A percentile compares a stretch with the other conserved stretches of the same genome.
These are phyloP conservation scores for Phytophthora pinifolia DNA, from an alignment of 352 stramenopile genomes.

Conservation along the genomic window DNA sequence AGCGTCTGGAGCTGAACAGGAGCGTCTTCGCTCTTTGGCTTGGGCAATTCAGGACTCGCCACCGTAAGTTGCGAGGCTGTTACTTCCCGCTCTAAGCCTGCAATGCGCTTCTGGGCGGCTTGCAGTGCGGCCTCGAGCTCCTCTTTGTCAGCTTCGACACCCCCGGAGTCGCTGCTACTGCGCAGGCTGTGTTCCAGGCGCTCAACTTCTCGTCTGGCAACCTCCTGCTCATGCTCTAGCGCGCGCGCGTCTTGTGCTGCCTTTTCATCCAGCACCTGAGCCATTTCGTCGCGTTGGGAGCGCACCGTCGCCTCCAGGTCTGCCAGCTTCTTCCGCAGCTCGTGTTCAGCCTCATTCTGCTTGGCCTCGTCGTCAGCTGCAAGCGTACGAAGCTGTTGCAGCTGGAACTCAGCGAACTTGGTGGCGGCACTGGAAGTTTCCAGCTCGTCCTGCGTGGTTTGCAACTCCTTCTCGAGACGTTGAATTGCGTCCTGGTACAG, in stretches of 20 bases:
- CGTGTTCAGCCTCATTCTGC: conserved; percentile 29
- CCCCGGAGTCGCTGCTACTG: conserved; percentile 14
- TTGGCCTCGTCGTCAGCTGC: conserved; percentile 51
- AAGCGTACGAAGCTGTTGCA: conserved; percentile 67
- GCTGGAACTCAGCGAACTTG: conserved; percentile 83
- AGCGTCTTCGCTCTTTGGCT: conserved; percentile 1
- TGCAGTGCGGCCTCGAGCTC: conserved; percentile 30
- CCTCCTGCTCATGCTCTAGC: conserved; percentile 29
- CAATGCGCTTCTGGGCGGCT: conserved; percentile 38
- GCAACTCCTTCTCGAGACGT: conserved; percentile 62
- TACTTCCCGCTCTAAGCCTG: conserved; percentile 44
- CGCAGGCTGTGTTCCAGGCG: conserved; percentile 27
- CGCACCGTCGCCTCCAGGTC: conserved; percentile 30
- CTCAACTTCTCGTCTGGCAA: conserved; percentile 28
- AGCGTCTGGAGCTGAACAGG: conserved; percentile 46
- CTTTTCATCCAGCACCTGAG: conserved; percentile 32
- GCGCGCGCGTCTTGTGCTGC: conserved; percentile 26
- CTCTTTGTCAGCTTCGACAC: conserved; percentile 33
- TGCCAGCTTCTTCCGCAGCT: conserved; percentile 26
- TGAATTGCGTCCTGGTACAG: conserved; percentile 73
- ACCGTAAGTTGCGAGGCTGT: conserved; percentile 7
- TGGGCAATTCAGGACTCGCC: background rate
- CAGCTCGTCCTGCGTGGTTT: conserved; percentile 70
- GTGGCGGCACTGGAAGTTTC: conserved; percentile 74
- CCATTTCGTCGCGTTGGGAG: conserved; percentile 27